Base-by-base conservation (phyloP, 2,329 filamentous ascomycete species). In the Paramyrothecium sp. region DNA sequence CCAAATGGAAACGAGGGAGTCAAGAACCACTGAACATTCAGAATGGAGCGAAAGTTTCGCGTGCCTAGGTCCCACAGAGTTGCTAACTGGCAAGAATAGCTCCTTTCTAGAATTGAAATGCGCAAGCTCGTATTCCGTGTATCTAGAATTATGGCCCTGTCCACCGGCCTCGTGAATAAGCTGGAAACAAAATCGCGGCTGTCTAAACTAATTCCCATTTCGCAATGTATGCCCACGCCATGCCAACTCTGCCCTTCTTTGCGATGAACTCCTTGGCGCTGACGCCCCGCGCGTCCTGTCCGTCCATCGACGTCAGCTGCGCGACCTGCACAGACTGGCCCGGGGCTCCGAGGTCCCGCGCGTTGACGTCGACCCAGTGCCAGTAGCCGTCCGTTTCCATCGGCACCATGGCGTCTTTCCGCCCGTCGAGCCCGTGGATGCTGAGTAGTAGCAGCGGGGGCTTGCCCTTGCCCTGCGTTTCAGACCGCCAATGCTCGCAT, bases 401-500 rank as follows among this genome's bases (percentile, higher is more conserved):
- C 0, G 90, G 85, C 2, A 94, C 74, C 55, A 85, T 81, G 48
- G 92, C 86, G 11, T 89, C 83, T 53, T 88, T 84, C 8, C 83
- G 77, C 0, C 90, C 90, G 63, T 92, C 86, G 3, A 81, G 64
- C 0, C 87, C 89, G 23, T 87, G 79, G 26, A 91, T 81, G 56
- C 81, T 81, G 19, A 97, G 75, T 56, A 95, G 75, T 66, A 94
- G 86, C 49, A 92, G 76, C 57, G 87, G 90, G 49, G 86, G 81
- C 58, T 82, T 84, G 1, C 88, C 89, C 55, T 78, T 74, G 1
- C 89, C 90, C 61, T 90, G 81, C 59, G 81, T 82, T 62, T 88
- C 82, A n/a, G 88, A 79, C 48, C 87, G 86, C 91, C 91, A 97
- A 71, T 98, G 94, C 66, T 86, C 84, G 70, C 94, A 98, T 12